Evolutionary conservation across 768 basidiomycete species (phyloP).

Genomic region (Trametes sanguinea): DNA sequence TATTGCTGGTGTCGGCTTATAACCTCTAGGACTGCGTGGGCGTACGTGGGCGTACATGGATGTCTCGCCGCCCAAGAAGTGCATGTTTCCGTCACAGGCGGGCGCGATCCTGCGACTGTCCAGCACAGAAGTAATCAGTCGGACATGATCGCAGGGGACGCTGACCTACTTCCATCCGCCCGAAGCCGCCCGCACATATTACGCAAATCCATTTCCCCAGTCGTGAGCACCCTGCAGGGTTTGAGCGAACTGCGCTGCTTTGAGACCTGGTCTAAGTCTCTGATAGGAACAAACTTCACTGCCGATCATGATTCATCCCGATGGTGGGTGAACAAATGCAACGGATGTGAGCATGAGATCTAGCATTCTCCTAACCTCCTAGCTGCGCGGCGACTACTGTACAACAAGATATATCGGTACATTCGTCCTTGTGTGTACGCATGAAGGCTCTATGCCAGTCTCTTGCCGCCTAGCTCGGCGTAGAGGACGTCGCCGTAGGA

Average conservation of each 20-base stretch:
- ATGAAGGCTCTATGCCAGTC: conserved; percentile 2
- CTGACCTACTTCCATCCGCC: background rate
- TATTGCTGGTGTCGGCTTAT: background rate
- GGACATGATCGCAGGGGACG: background rate
- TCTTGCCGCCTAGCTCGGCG: conserved; percentile 33
- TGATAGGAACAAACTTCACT: too few species aligned
- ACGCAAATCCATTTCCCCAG: background rate
- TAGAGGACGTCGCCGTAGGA: conserved; percentile 32
- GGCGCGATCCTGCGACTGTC: too few species aligned
- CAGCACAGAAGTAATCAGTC: too few species aligned
- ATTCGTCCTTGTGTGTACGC: background rate
- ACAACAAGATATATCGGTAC: background rate
- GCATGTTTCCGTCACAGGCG: too few species aligned
- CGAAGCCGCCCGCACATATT: background rate
- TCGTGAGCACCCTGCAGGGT: too few species aligned
- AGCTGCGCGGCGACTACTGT: background rate
- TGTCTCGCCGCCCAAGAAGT: too few species aligned
- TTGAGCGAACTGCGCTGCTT: too few species aligned
- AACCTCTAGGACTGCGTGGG: background rate
- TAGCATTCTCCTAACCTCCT: background rate
- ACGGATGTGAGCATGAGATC: too few species aligned
- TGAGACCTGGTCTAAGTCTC: too few species aligned
- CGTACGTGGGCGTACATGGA: too few species aligned
- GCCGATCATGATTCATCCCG: too few species aligned
- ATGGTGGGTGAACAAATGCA: too few species aligned